Evolutionary conservation across 2,329 filamentous ascomycete genomes (phyloP), one percentile per base, ranked within the genome.

Genomic region (Annulohypoxylon truncatum): DNA sequence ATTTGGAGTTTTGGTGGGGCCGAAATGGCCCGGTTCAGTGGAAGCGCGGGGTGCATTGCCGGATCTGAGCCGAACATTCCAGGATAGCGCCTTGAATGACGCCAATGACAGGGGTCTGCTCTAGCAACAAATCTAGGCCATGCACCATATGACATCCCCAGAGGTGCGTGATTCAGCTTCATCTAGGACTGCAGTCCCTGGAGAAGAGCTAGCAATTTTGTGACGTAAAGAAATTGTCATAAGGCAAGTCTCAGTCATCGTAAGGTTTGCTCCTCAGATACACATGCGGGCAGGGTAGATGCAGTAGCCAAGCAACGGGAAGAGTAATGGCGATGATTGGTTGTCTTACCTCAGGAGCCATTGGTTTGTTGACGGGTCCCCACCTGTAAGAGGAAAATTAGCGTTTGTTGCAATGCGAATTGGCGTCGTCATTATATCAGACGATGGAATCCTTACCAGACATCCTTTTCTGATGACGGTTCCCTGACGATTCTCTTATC

Each of bases 281-380:
- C n/a, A n/a, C n/a, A n/a, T 47, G 44, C 22, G 24, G 35, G 12
- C 10, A 22, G n/a, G 24, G 24, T 35, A 13, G 26, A 55, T 22
- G 54, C 13, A 44, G 10, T n/a, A 56, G 18, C 29, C 7, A 15
- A 55, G 52, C 9, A 18, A 54, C 7, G 38, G 35, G 38, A 53
- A 46, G 70, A 53, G 58, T 33, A 63, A 60, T 44, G 33, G 52
- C 8, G 18, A 57, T 6, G 64, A 56, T 29, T 15, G 35, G 72
- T 53, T 53, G 48, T 84, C 92, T 89, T 91, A 98, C 96, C 81
- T 98, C 94, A 75, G 94, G 89, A 73, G 89, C 90, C 96, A 99
- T 99, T 79, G 95, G 92, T 89, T 98, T 98, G 88, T 99, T 99
- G 74, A 99, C 96, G 61, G 96, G 95, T 77, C 96, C 96, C 96